A percentile compares a stretch with the other conserved stretches of the same genome.
phyloP scores from a whole-genome alignment of 208 protist species.

The Herpetomonas samuelpessoai region DNA sequence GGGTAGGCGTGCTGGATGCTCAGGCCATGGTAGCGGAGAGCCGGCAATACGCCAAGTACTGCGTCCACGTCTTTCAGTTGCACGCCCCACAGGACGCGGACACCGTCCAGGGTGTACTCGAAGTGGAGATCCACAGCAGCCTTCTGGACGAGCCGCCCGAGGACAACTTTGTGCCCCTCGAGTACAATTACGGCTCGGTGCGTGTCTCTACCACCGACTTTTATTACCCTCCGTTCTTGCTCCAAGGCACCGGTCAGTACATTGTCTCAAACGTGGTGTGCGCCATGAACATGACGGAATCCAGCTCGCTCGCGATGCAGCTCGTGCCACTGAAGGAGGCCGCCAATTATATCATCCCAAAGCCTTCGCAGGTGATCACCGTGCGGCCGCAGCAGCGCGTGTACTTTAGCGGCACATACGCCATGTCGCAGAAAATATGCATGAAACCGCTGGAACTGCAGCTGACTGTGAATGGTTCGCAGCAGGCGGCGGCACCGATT shows the following conservation, averaged over 20 bases:
- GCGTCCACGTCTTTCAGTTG: constrained; percentile 71
- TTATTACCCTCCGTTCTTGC: constrained; percentile 81
- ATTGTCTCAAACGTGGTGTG: constrained; percentile 84
- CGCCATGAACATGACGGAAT: constrained; percentile 88
- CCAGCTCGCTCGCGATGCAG: constrained; percentile 83
- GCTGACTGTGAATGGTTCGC: constrained; percentile 74
- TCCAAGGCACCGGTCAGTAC: constrained; percentile 69
- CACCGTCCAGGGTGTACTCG: constrained; percentile 71
- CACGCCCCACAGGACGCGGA: constrained; percentile 59
- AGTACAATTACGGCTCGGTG: constrained; percentile 86
- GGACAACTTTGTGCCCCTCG: constrained; percentile 62
- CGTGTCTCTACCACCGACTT: constrained; percentile 82
- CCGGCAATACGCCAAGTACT: constrained; percentile 74
- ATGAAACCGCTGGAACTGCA: constrained; percentile 71
- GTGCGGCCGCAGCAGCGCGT: constrained; percentile 85
- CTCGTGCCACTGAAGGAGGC: constrained; percentile 59
- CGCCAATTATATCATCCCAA: constrained; percentile 51
- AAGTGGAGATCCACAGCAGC: constrained; percentile 74
- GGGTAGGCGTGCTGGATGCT: constrained; percentile 66
- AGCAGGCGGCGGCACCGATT: constrained; percentile 65
- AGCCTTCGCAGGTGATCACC: constrained; percentile 78
- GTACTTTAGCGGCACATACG: constrained; percentile 84
- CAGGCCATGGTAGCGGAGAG: constrained; percentile 62
- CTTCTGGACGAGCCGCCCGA: constrained; percentile 49
- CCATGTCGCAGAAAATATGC: constrained; percentile 40